These are phyloP conservation scores for Auricularia auricula-judae DNA, from an alignment of 768 basidiomycete species.

Conservation along the genomic window DNA sequence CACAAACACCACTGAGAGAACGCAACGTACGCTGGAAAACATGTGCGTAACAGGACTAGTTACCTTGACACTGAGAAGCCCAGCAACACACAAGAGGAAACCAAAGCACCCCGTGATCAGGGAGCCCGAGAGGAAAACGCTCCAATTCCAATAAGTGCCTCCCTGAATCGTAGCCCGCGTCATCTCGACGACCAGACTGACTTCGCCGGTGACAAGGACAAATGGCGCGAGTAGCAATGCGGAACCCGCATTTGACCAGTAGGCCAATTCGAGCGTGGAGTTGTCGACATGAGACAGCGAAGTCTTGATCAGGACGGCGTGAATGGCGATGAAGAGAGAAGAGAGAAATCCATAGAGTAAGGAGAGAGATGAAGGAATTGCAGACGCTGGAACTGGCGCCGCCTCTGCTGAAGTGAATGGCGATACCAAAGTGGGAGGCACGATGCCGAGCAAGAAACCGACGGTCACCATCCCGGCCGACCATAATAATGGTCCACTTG, in stretches of 20 bases:
- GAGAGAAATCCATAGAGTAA: slow-evolving; percentile 62
- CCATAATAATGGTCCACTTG: slow-evolving; percentile 42
- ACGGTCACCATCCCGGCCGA: slow-evolving; percentile 55
- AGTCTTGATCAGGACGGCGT: slow-evolving; percentile 64
- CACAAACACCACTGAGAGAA: not conserved
- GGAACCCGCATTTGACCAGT: slow-evolving; percentile 68
- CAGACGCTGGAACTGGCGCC: slow-evolving; percentile 28
- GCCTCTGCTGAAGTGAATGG: slow-evolving; percentile 28
- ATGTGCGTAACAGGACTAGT: slow-evolving; percentile 80
- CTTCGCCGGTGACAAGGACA: slow-evolving; percentile 47
- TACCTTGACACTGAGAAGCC: slow-evolving; percentile 69
- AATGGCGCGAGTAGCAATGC: slow-evolving; percentile 55
- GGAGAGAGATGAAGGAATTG: slow-evolving; percentile 25
- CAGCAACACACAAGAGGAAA: slow-evolving; percentile 70
- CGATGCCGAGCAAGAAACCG: slow-evolving; percentile 70
- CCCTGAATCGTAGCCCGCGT: slow-evolving; percentile 14
- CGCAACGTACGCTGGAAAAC: slow-evolving; percentile 60
- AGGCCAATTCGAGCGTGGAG: slow-evolving; percentile 62
- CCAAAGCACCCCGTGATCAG: slow-evolving; percentile 67
- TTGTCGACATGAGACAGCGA: slow-evolving; percentile 59
- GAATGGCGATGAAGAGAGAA: slow-evolving; percentile 64
- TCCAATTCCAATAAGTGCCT: slow-evolving; percentile 28
- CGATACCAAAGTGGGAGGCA: slow-evolving; percentile 27
- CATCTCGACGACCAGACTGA: slow-evolving; percentile 28
- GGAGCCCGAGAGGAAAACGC: slow-evolving; percentile 51